phyloP scores from a whole-genome alignment of 352 stramenopile species.

The Globisporangium cederbergense region DNA sequence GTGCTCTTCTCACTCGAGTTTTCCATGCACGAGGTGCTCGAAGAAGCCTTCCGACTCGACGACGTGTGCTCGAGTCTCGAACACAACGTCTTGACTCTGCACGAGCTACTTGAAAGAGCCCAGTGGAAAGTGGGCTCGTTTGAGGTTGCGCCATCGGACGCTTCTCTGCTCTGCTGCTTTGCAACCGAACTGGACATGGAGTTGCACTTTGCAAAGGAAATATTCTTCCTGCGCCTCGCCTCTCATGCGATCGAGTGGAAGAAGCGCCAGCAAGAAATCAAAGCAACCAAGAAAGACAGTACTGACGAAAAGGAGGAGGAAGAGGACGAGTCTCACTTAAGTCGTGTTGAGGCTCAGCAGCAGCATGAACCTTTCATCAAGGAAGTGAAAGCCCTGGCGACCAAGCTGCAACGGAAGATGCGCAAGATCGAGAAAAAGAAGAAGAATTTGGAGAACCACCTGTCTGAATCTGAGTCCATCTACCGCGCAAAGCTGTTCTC shows the following conservation, averaged over 20 bases:
- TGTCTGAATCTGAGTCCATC: conserved; percentile 23
- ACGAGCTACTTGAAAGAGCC: conserved; percentile 24
- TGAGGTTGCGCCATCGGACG: not conserved
- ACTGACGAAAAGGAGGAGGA: conserved; percentile 2
- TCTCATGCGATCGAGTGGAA: conserved; percentile 10
- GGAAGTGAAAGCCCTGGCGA: conserved; percentile 20
- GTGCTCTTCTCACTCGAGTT: conserved; percentile 56
- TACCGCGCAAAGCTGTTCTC: conserved; percentile 32
- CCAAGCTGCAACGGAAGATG: conserved; percentile 43
- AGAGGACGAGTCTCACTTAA: not conserved
- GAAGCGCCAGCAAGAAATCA: conserved; percentile 6
- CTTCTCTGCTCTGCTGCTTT: conserved; percentile 41
- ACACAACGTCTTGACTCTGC: conserved; percentile 29
- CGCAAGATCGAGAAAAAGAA: conserved; percentile 57
- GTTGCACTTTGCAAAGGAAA: conserved; percentile 45
- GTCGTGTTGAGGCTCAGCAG: not conserved
- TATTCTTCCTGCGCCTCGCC: conserved; percentile 37
- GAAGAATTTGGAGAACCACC: conserved; percentile 25
- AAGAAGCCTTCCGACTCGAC: conserved; percentile 36
- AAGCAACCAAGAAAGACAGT: conserved; percentile 7
- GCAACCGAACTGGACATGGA: conserved; percentile 34
- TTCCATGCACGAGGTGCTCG: conserved; percentile 26
- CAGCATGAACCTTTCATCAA: conserved; percentile 14
- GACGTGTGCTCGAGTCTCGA: conserved; percentile 35
- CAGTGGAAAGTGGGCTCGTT: conserved; percentile 20